Percentiles rank a stretch among this genome's conserved stretches.
phyloP scores from a whole-genome alignment of 371 early-diverging fungal species.

The Mucor mucedo region DNA sequence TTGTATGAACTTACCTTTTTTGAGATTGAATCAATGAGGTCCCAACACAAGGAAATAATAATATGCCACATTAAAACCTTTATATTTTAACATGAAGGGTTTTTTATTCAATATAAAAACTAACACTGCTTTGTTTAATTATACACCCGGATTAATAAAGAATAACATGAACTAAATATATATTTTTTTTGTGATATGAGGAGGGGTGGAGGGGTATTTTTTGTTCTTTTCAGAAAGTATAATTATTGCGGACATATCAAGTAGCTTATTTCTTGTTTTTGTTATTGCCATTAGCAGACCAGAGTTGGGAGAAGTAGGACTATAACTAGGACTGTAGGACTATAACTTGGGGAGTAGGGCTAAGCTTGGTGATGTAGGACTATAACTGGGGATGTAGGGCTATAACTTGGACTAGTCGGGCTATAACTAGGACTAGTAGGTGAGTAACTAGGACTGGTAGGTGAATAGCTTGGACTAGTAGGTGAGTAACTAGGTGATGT shows the following conservation, averaged over 20 bases:
- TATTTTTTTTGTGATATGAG: conserved; percentile 7
- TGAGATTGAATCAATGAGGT: no score
- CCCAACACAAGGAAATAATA: no score
- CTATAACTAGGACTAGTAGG: conserved; percentile 75
- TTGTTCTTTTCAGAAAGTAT: not conserved
- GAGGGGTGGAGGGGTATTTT: not conserved
- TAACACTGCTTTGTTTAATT: not conserved
- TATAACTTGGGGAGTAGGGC: conserved; percentile 66
- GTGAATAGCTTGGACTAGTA: conserved; percentile 55
- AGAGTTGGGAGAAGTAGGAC: conserved; percentile 86
- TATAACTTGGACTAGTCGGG: conserved; percentile 80
- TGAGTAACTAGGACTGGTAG: conserved; percentile 77
- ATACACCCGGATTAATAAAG: not conserved
- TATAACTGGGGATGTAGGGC: conserved; percentile 68
- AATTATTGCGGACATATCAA: no score
- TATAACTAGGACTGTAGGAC: conserved; percentile 70
- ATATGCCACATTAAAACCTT: no score
- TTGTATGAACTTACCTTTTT: no score
- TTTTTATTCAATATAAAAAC: not conserved
- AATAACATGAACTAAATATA: conserved; percentile 2
- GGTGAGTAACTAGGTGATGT: conserved; percentile 64
- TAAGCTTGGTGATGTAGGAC: conserved; percentile 55
- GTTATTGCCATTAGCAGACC: conserved; percentile 52
- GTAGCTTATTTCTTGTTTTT: conserved; percentile 4
- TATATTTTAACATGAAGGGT: conserved; percentile 2